A percentile compares a stretch with the other conserved stretches of the same genome.
These are phyloP conservation scores for Neonothopanus nambi DNA, from an alignment of 1,284 basidiomycete genomes.

Conservation along the genomic window DNA sequence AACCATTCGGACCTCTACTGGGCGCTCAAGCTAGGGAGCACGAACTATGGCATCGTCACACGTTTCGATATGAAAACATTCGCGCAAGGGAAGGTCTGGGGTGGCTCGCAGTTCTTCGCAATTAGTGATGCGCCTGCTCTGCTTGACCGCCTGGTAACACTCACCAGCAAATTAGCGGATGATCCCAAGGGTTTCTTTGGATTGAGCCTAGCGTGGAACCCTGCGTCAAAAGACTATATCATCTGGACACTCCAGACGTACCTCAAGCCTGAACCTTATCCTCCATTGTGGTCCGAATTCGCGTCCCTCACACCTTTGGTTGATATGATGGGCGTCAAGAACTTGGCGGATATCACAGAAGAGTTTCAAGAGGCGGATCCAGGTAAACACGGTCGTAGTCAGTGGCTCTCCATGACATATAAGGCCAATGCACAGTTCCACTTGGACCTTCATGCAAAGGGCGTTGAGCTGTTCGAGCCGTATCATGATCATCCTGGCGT, in stretches of 20 bases:
- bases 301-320: constrained; percentile 14
- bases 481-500: constrained; percentile 18
- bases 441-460: constrained; percentile 21
- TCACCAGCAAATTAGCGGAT: constrained; percentile 17
- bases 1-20: constrained; percentile 20
- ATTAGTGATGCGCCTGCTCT: constrained; percentile 15
- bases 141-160: constrained; percentile 19
- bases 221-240: constrained; percentile 18
- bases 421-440: constrained; percentile 21
- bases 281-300: constrained; percentile 21
- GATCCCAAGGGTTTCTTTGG: constrained; percentile 22
- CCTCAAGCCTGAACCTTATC: constrained; percentile 19
- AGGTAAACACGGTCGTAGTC: constrained; percentile 16
- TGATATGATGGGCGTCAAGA: constrained; percentile 22
- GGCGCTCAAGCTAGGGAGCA: constrained; percentile 23
- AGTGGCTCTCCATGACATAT: constrained; percentile 22
- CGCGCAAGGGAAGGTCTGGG: constrained; percentile 22
- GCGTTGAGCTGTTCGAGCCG: constrained; percentile 20
- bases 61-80: constrained; percentile 22
- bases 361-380: constrained; percentile 22
- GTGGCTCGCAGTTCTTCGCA: constrained; percentile 20
- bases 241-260: constrained; percentile 24
- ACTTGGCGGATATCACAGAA: constrained; percentile 19
- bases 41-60: constrained; percentile 24
- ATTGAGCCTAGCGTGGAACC: constrained; percentile 20